Conservation (phyloP, 805 yeast genomes). For the Nakazawaea ishiwadae region DNA sequence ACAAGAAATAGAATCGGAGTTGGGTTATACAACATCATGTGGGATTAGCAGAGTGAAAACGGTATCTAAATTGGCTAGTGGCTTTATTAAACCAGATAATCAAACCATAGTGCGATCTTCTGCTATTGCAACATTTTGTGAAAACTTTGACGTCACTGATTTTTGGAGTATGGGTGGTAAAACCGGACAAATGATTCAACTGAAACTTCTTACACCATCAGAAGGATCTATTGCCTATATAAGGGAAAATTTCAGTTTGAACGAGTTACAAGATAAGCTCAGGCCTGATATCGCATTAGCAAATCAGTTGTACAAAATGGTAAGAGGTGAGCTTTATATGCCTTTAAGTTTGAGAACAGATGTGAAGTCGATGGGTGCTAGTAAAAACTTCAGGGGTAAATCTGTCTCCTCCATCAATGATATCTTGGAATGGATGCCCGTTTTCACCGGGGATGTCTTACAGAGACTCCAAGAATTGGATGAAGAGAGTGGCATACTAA, state of each 20-base stretch:
- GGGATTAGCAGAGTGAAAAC: constrained; percentile 78
- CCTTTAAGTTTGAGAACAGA: constrained; percentile 56
- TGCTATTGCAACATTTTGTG: constrained; percentile 48
- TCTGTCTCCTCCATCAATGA: constrained; percentile 51
- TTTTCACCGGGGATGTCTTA: constrained; percentile 74
- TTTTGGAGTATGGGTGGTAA: constrained; percentile 93
- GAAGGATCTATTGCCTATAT: constrained; percentile 45
- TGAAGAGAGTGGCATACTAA: constrained; percentile 43
- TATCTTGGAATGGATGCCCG: constrained; percentile 72
- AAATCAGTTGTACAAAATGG: constrained; percentile 50
- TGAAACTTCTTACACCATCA: constrained; percentile 47
- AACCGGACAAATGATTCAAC: constrained; percentile 56
- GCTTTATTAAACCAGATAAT: constrained; percentile 76
- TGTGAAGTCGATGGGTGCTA: constrained; percentile 83
- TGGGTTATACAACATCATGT: constrained; percentile 86
- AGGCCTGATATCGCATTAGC: constrained; percentile 47
- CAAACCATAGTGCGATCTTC: constrained; percentile 68
- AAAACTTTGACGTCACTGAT: constrained; percentile 60
- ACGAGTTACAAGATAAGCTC: constrained; percentile 28
- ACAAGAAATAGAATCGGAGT: constrained; percentile 38
- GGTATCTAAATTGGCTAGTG: constrained; percentile 84
- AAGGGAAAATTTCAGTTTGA: constrained; percentile 40
- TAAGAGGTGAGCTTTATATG: constrained; percentile 56
- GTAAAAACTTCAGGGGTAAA: constrained; percentile 67
- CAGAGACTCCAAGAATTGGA: constrained; percentile 69